phyloP scores from a whole-genome alignment of 78 protist genomes.

The slime mould (Dictyostelium discoideum) region DNA sequence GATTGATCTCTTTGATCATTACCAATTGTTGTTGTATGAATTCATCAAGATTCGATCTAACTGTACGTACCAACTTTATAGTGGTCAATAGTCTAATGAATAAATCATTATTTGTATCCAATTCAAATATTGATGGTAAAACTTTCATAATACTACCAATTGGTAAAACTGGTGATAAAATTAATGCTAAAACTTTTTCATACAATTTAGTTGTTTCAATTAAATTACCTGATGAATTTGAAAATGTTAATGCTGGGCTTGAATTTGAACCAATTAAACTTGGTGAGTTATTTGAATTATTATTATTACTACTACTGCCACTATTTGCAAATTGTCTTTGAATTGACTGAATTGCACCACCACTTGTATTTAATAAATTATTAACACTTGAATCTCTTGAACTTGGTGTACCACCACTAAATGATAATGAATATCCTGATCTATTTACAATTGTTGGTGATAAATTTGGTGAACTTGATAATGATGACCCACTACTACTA shows the following conservation, averaged over 20 bases:
- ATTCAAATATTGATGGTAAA: constrained; percentile 46
- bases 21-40: not conserved
- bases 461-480: constrained; percentile 13
- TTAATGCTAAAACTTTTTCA: constrained; percentile 23
- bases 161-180: constrained; percentile 45
- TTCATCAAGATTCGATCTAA: not conserved
- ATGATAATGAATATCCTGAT: constrained; percentile 19
- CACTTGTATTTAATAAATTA: not conserved
- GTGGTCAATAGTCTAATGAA: constrained; percentile 24
- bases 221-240: constrained; percentile 11
- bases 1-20: not conserved
- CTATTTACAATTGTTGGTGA: constrained; percentile 6
- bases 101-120: constrained; percentile 22
- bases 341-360: not conserved
- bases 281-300: not conserved
- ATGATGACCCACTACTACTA: not conserved
- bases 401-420: not conserved
- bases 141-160: constrained; percentile 39
- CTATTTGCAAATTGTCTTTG: not conserved
- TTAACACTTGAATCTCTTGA: not conserved
- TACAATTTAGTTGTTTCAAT: not conserved
- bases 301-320: not conserved
- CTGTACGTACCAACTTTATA: constrained; percentile 10
- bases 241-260: not conserved
- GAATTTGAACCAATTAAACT: not conserved